Percentiles rank a stretch among this genome's conserved stretches.
phyloP scores from a whole-genome alignment of 2,329 filamentous ascomycete species.

The Aspergillus candidus region DNA sequence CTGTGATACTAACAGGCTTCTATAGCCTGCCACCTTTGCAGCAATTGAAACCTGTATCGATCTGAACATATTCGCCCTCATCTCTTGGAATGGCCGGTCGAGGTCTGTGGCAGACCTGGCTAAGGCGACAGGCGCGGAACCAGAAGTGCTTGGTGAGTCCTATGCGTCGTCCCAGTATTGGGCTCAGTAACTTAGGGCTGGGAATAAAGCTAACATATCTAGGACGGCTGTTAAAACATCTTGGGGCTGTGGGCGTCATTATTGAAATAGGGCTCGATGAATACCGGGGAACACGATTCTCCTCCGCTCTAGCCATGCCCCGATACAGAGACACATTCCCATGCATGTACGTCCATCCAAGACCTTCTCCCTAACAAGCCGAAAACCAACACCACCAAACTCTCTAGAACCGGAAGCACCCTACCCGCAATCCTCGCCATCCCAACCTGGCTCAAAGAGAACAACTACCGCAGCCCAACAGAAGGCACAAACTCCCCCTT shows the following conservation, averaged over 20 bases:
- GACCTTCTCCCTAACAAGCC: constrained; percentile 2
- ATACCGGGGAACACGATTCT: constrained; percentile 9
- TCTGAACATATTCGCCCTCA: constrained; percentile 8
- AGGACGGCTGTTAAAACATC: constrained; percentile 13
- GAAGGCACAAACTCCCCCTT: constrained; percentile 21
- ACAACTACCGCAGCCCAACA: constrained; percentile 21
- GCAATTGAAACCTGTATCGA: constrained; percentile 12
- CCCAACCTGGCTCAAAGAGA: constrained; percentile 22
- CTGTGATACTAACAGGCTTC: not conserved
- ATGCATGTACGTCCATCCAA: constrained; percentile 14
- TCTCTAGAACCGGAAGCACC: constrained; percentile 20
- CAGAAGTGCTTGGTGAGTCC: constrained; percentile 2
- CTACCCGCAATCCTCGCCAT: constrained; percentile 15
- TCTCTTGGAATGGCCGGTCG: constrained; percentile 5
- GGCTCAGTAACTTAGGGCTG: not conserved
- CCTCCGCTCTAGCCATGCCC: constrained; percentile 5
- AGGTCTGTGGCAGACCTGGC: constrained; percentile 10
- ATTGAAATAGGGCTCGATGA: constrained; percentile 8
- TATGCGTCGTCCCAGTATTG: no score
- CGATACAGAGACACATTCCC: constrained; percentile 13
- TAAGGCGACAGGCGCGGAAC: constrained; percentile 6
- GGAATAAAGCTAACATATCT: not conserved
- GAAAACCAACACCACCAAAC: no score
- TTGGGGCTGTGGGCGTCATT: constrained; percentile 10
- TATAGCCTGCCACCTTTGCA: constrained; percentile 8